phyloP scores from a whole-genome alignment of 1,284 basidiomycete genomes.

The Pterulicium gracile region DNA sequence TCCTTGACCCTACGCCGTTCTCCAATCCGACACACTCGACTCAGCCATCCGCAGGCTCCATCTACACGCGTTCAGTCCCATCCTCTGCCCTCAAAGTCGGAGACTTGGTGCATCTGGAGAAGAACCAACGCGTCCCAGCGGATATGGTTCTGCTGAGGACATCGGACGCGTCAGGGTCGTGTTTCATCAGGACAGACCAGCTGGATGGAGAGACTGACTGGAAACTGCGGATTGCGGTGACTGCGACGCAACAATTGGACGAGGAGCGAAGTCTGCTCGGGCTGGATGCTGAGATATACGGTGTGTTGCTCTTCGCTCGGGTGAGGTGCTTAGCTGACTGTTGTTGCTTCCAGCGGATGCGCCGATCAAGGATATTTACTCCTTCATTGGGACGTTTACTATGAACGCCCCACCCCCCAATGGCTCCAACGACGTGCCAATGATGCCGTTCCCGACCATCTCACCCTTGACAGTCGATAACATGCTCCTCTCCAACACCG shows the following conservation, averaged over 20 bases:
- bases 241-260: constrained; percentile 69
- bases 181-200: constrained; percentile 97
- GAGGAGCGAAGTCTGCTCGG: constrained; percentile 57
- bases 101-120: constrained; percentile 86
- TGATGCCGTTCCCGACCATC: constrained; percentile 51
- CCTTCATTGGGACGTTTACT: constrained; percentile 90
- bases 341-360: constrained; percentile 58
- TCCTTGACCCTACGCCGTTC: constrained; percentile 49
- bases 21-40: constrained; percentile 14
- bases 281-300: constrained; percentile 79
- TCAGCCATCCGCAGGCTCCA: not conserved
- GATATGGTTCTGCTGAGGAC: constrained; percentile 90
- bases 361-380: constrained; percentile 95
- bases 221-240: constrained; percentile 90
- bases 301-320: too few species aligned
- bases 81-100: constrained; percentile 88
- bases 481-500: constrained; percentile 67
- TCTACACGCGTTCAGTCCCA: constrained; percentile 68
- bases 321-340: too few species aligned
- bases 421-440: constrained; percentile 37
- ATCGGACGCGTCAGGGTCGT: constrained; percentile 80
- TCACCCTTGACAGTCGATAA: constrained; percentile 89
- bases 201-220: constrained; percentile 99
- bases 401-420: constrained; percentile 40
- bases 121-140: constrained; percentile 95